Base-by-base conservation (phyloP, 805 yeast species). In the Candida golubevii region DNA sequence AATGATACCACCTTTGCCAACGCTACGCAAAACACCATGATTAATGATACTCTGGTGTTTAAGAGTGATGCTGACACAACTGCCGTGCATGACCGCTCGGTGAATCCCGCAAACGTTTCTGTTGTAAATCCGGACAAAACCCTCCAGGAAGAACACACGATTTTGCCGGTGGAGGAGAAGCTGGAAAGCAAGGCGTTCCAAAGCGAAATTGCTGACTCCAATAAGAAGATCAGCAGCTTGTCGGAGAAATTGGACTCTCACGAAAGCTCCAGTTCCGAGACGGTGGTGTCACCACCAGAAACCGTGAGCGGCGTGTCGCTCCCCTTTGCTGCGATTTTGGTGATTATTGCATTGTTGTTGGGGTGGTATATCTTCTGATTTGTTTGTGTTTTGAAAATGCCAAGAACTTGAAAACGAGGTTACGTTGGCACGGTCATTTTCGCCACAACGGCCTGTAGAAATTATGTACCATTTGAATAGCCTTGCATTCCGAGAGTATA, bases 341-440 rank as follows among this genome's bases (percentile, higher is more conserved):
- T 61, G 60, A 69, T 71, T 39, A 49, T 69, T 49, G 66, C 75
- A 73, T 61, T 87, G 81, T 55, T 68, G 77, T 66, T 84, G 50
- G 91, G 89, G 42, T 85, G 89, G 88, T 72, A 82, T 63, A 77
- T 83, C 55, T 80, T 80, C 57, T 82, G 70, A 66, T 44, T 26
- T 11, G 31, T 18, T 18, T 18, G 23, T 18, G 4, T 18, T 18
- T 18, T 18, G 23, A 18, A 18, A 18, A 18, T 18, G 23, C 23
- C 23, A 18, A 18, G 23, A 18, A 18, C 23, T 18, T 18, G 23
- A 18, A 18, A 18, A 18, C 23, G 23, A 18, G 5, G 23, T 18
- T 18, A 18, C 23, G 23, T 18, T 18, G 23, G 5, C 23, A 3
- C 23, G 23, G 4, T 18, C 23, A 3, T 18, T 18, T 18, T 18